Base-by-base conservation (phyloP, 108 stramenopile species). In the Cyclotella kingstonii region DNA sequence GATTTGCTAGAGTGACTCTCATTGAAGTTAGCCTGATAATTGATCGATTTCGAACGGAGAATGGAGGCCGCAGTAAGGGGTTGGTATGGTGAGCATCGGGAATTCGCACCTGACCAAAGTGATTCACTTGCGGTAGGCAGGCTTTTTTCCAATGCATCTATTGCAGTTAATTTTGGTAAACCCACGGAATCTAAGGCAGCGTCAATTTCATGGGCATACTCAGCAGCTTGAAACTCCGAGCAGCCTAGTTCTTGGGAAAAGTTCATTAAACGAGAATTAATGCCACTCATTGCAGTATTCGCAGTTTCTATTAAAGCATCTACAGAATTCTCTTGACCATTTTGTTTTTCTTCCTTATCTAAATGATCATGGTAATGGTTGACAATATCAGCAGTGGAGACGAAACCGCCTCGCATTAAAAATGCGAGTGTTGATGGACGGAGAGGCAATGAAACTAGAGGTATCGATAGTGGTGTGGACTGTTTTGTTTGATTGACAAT, bases 391-490 rank as follows among this genome's bases (percentile, higher is more conserved):
- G 58, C 65, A n/a, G 66, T 61, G 33, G 84, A 79, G 22, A 60
- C 54, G 50, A 86, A 92, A 22, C 91, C 91, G 22, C 84, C 65
- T 28, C 76, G 68, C 44, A 78, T 58, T 22, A 92, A 72, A 8
- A 70, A 49, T 33, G 77, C 61, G 54, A 81, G 54, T 0, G 86
- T 92, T 21, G 87, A 87, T 8, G 87, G 91, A 7, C 91, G 80
- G 23, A 92, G 63, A 3, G 86, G 81, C 27, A 92, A 47, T 4
- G 80, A 68, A 2, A 79, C 30, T 14, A 91, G 59, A 22, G 77
- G 72, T 42, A 78, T 70, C 7, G 77, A 79, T 0, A 61, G 31
- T 39, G 28, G 23, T 26, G 25, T 33, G n/a, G 48, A 22, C 12
- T 54, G 42, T 53, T 38, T 30, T 22, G 22, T 57, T 34, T 42